These are phyloP conservation scores for Haplosporangium sp. DNA, from an alignment of 371 early-diverging fungal species.

Conservation along the genomic window DNA sequence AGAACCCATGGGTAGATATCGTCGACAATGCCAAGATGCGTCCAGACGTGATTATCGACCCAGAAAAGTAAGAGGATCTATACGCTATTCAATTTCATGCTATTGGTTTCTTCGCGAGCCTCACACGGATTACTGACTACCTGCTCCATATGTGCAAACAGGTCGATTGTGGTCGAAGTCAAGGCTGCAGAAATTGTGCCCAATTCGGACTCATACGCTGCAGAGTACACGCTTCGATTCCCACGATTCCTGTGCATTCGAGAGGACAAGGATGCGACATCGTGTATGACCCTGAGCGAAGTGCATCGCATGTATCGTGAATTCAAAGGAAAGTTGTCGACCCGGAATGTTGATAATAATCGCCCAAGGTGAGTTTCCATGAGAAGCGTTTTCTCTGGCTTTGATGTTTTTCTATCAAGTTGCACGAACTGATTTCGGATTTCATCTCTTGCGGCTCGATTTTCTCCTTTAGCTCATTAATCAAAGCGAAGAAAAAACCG, in stretches of 20 bases:
- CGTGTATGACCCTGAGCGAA: conserved; percentile 63
- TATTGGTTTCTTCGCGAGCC: too few relatives aligned
- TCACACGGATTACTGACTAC: too few relatives aligned
- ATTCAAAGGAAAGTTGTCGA: conserved; percentile 46
- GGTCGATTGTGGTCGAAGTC: conserved; percentile 74
- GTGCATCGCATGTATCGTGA: conserved; percentile 52
- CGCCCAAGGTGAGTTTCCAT: conserved; percentile 6
- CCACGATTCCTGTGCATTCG: conserved; percentile 76
- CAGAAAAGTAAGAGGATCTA: conserved; percentile 57
- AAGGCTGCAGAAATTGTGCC: conserved; percentile 74
- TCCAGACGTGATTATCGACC: conserved; percentile 74
- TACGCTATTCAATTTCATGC: too few relatives aligned
- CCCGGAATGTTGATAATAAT: conserved; percentile 10
- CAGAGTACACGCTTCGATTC: conserved; percentile 78
- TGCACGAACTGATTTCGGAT: neutral
- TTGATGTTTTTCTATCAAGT: neutral
- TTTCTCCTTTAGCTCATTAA: neutral
- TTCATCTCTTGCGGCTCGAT: neutral
- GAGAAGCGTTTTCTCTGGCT: neutral
- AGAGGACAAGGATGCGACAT: conserved; percentile 71
- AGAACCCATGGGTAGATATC: conserved; percentile 48
- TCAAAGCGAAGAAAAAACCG: conserved; percentile 22
- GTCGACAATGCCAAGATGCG: conserved; percentile 65
- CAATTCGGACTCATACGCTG: conserved; percentile 62
- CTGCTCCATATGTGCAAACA: conserved; percentile 7